Base-by-base conservation (phyloP, 176 grass and related monocot species). In the Pontederia crassipes region DNA sequence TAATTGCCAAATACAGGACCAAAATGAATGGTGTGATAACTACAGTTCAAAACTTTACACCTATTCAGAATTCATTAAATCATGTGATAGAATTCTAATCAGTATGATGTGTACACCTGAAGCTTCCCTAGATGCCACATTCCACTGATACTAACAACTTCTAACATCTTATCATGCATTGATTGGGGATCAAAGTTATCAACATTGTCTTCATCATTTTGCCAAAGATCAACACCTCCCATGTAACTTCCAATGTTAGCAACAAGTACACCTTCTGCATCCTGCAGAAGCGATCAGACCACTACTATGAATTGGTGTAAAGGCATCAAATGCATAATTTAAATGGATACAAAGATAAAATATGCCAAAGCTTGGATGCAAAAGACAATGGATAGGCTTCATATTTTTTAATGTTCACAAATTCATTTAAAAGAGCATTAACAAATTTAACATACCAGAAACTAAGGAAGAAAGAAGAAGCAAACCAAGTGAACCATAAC, bases 161-260 rank as follows among this genome's bases (percentile, higher is more conserved):
- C 71, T 15, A 74, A 12, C 71, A 74, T 64, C 60, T 64, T 64
- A 18, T 74, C 71, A 48, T 74, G 71, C 71, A 74, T 74, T 8
- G 71, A 74, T 52, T 74, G 71, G 14, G 71, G 71, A 46, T 55
- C 58, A 62, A 74, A 74, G 40, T 56, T 74, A 17, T 74, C 71
- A 55, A 55, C 45, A 28, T 15, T 64, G 28, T 64, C 71, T 17
- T 73, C 58, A 16, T 74, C 59, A 29, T 74, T 63, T 54, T 74
- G 59, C 71, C 71, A 74, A 20, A 74, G 47, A 64, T 74, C 59
- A 64, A 74, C 71, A 8, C 71, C 71, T 26, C 51, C 71, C 71
- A 74, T 74, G 52, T 74, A 74, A 48, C 71, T 74, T 54, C 71
- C 71, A 55, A 74, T 74, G 17, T 74, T 74, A 2, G 71, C 71